Percentiles rank a stretch among this genome's conserved stretches.
These are phyloP conservation scores for Achlya hypogyna DNA, from an alignment of 352 stramenopile genomes.

Conservation along the genomic window DNA sequence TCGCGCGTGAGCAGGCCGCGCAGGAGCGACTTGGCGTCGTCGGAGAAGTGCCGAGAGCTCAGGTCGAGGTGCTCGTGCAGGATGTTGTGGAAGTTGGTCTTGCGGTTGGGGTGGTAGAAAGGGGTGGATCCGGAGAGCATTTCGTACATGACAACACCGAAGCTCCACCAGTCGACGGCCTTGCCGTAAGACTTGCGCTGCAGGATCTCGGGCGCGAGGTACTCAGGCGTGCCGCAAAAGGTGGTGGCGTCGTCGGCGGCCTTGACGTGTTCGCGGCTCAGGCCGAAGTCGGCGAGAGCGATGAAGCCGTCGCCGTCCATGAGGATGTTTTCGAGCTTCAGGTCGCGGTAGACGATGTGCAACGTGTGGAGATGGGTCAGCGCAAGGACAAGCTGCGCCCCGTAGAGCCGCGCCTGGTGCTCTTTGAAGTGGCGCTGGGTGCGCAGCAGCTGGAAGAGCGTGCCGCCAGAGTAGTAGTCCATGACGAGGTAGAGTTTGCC, in stretches of 20 bases:
- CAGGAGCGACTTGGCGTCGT: slow-evolving; percentile 65
- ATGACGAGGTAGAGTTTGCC: slow-evolving; percentile 85
- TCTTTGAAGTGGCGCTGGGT: slow-evolving; percentile 64
- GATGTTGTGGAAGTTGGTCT: slow-evolving; percentile 86
- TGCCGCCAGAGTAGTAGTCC: slow-evolving; percentile 84
- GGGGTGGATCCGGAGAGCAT: slow-evolving; percentile 74
- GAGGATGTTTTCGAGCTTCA: slow-evolving; percentile 83
- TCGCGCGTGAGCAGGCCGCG: slow-evolving; percentile 63
- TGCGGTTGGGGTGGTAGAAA: slow-evolving; percentile 67
- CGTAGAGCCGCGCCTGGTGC: slow-evolving; percentile 59
- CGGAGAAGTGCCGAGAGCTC: slow-evolving; percentile 37
- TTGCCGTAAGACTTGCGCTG: slow-evolving; percentile 61
- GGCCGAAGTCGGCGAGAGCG: slow-evolving; percentile 83
- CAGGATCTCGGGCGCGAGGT: slow-evolving; percentile 76
- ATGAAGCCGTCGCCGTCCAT: slow-evolving; percentile 79
- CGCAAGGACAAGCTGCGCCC: slow-evolving; percentile 69
- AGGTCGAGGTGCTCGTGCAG: slow-evolving; percentile 38
- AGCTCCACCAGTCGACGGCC: slow-evolving; percentile 82
- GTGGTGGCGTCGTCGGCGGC: slow-evolving; percentile 51
- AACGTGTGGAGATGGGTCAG: slow-evolving; percentile 78
- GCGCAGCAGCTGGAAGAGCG: slow-evolving; percentile 73
- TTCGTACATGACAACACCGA: slow-evolving; percentile 79
- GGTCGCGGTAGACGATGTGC: slow-evolving; percentile 78
- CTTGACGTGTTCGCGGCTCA: slow-evolving; percentile 46
- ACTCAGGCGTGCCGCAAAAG: slow-evolving; percentile 79